Base-by-base conservation (phyloP, 148 eudicot species). In the Beta vulgaris region DNA sequence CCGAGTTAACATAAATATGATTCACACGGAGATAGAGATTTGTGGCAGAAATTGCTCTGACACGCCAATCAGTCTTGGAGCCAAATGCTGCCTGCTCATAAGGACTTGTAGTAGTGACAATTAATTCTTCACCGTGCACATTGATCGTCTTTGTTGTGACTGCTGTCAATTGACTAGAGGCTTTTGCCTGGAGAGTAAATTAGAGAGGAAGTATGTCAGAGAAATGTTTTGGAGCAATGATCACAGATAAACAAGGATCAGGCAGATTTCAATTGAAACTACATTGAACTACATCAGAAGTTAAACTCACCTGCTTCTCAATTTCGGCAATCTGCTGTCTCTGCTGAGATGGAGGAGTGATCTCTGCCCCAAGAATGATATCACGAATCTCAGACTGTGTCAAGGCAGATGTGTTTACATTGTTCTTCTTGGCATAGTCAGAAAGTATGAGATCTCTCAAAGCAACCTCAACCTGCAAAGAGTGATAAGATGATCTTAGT, bases 51-150 rank as follows among this genome's bases (percentile, higher is more conserved):
- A 96, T 96, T 62, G 98, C 99, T 81, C 99, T 85, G 76, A 96
- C 99, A 87, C 98, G 97, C 99, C 99, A 96, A 86, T 96, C 99
- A 60, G 99, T 96, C 84, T 93, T 96, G 11, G 98, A 89, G 57
- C 91, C 93, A 78, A 89, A 96, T 62, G 96, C 91, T 64, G 86
- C 86, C 76, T 92, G 98, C 74, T 91, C 99, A 73, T 96, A 96
- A 16, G 98, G 98, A 86, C 99, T 96, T 6, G 98, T 96, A 57
- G 99, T 96, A 31, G 95, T 87, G 39, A 92, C 99, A 65, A 96
- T 96, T 53, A 96, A 82, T 34, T 88, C 94, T 70, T 96, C 99
- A 37, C 99, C 99, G 70, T 96, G 99, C 59, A 96, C 97, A 82
- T 92, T 96, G 55, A 93, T 88, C 23, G 99, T 96, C 78, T 81